Conservation (phyloP, 768 basidiomycete genomes). For the Tulasnella sp. region DNA sequence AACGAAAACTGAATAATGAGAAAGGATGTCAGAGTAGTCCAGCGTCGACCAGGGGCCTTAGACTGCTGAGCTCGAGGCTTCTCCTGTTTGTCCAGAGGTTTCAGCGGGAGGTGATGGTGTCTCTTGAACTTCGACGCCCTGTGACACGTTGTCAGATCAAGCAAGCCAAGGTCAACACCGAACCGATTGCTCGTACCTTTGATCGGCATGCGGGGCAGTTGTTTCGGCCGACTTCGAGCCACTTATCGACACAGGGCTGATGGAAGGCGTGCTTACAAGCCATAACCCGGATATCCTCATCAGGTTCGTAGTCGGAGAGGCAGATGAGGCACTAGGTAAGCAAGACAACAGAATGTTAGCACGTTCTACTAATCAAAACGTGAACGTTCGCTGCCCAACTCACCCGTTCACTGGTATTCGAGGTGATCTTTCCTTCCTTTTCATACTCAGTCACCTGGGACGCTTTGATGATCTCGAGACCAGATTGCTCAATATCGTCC, state of each 20-base stretch:
- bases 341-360: neutral
- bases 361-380: neutral
- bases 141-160: neutral
- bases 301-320: constrained; percentile 73
- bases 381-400: constrained; percentile 33
- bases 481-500: constrained; percentile 81
- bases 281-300: constrained; percentile 77
- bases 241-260: constrained; percentile 74
- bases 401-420: constrained; percentile 78
- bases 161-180: neutral
- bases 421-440: constrained; percentile 58
- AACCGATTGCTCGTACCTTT: constrained; percentile 30
- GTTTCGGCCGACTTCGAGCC: constrained; percentile 80
- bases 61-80: neutral
- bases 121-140: neutral
- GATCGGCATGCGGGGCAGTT: constrained; percentile 89
- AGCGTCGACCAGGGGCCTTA: neutral
- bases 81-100: neutral
- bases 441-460: constrained; percentile 52
- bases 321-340: constrained; percentile 74
- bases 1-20: neutral
- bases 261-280: constrained; percentile 89
- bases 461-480: constrained; percentile 69
- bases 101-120: neutral
- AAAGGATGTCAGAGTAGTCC: neutral